Conservation (phyloP, 257 asterid species). For the Fraxinus quadrangulata region DNA sequence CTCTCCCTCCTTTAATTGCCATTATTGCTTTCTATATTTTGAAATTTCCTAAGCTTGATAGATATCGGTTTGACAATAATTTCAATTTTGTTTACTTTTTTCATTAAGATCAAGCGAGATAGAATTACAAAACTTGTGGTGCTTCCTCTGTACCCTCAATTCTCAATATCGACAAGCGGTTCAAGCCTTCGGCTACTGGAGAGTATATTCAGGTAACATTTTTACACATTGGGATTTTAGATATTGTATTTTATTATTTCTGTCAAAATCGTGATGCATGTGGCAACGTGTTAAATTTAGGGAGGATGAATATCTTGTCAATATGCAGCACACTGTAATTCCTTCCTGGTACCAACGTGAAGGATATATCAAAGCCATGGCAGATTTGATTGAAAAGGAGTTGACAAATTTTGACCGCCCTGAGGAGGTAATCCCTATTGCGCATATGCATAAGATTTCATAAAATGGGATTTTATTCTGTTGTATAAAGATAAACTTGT, state of each 20-base stretch:
- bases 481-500: conserved; percentile 22
- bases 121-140: conserved; percentile 90
- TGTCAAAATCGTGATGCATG: conserved; percentile 25
- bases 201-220: conserved; percentile 77
- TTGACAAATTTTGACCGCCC: conserved; percentile 70
- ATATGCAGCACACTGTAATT: conserved; percentile 99
- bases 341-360: conserved; percentile 99
- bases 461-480: neutral
- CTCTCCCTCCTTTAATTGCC: neutral
- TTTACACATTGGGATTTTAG: conserved; percentile 28
- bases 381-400: conserved; percentile 85
- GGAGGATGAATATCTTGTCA: conserved; percentile 97
- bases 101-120: conserved; percentile 75
- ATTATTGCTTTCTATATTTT: neutral
- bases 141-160: conserved; percentile 97
- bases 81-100: conserved; percentile 5
- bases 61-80: conserved; percentile 7
- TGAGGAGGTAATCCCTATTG: conserved; percentile 57
- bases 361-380: conserved; percentile 98
- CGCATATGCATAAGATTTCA: conserved; percentile 17
- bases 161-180: conserved; percentile 98
- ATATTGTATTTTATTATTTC: conserved; percentile 22
- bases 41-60: neutral
- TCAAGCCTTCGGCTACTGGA: conserved; percentile 96
- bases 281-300: conserved; percentile 44